Evolutionary conservation across 2,329 filamentous ascomycete genomes (phyloP).

Genomic region (Lasiodiplodia sp.): DNA sequence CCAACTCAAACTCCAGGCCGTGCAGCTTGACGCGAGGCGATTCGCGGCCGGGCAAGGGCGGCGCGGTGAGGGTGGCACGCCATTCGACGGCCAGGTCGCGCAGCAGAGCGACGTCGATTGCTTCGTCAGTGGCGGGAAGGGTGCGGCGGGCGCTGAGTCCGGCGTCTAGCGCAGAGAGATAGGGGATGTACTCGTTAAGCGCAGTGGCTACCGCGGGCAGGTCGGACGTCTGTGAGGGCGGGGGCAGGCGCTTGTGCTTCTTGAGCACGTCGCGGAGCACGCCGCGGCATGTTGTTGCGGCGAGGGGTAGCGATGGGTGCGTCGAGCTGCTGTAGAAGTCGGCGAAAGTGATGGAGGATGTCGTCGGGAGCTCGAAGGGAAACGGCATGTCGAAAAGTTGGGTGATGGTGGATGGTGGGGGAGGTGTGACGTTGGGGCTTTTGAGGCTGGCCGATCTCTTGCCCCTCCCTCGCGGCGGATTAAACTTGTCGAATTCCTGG

Average conservation of each 20-base stretch:
- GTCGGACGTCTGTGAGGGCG: conserved; percentile 72
- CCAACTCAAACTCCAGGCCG: conserved; percentile 82
- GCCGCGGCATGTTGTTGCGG: conserved; percentile 82
- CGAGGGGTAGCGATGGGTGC: conserved; percentile 86
- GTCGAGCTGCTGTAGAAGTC: conserved; percentile 78
- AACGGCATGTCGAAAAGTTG: conserved; percentile 77
- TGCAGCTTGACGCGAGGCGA: conserved; percentile 74
- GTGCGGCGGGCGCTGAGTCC: conserved; percentile 63
- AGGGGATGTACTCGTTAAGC: conserved; percentile 81
- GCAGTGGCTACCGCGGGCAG: conserved; percentile 73
- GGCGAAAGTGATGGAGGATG: conserved; percentile 84
- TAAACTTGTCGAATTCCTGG: not conserved
- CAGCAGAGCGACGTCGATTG: conserved; percentile 71
- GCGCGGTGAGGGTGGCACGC: conserved; percentile 78
- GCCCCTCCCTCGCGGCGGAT: conserved; percentile 17
- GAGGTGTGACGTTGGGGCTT: conserved; percentile 28
- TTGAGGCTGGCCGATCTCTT: conserved; percentile 6
- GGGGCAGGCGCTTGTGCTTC: conserved; percentile 84
- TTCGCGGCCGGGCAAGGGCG: conserved; percentile 59
- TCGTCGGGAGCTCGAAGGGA: conserved; percentile 86
- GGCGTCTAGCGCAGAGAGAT: conserved; percentile 78
- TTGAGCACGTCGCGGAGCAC: conserved; percentile 86
- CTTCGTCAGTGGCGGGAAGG: conserved; percentile 60
- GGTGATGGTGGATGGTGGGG: conserved; percentile 33
- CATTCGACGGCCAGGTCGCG: conserved; percentile 76